Conservation (phyloP, 106 monocot species). For the Dioscorea dumetorum region DNA sequence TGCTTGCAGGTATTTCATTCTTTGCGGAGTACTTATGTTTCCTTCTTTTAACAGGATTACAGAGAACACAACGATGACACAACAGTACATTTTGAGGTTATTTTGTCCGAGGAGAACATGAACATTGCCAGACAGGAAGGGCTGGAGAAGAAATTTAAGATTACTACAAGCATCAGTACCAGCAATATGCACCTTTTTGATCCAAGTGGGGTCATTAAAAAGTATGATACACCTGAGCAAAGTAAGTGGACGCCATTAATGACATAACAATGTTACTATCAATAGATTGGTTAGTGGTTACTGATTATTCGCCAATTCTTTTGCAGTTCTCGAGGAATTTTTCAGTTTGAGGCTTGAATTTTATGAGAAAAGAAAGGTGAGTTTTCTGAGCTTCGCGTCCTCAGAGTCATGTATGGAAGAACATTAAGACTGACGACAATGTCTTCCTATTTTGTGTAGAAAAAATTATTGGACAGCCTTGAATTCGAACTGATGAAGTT, state of each 20-base stretch:
- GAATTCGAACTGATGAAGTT: slow-evolving; percentile 68
- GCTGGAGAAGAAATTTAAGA: slow-evolving; percentile 82
- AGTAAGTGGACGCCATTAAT: slow-evolving; percentile 34
- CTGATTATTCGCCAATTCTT: background rate
- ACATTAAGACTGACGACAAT: background rate
- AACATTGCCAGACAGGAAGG: slow-evolving; percentile 66
- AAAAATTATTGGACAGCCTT: slow-evolving; percentile 49
- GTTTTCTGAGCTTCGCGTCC: background rate
- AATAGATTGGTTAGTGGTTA: background rate
- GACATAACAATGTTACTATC: background rate
- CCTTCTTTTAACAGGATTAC: slow-evolving; percentile 42
- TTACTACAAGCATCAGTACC: slow-evolving; percentile 68
- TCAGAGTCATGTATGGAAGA: background rate
- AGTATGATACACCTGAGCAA: slow-evolving; percentile 82
- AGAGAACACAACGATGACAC: slow-evolving; percentile 68
- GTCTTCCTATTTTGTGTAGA: slow-evolving; percentile 24
- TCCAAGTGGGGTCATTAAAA: slow-evolving; percentile 66
- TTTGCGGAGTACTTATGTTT: no score
- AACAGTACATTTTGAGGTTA: slow-evolving; percentile 70
- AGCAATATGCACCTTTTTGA: slow-evolving; percentile 99
- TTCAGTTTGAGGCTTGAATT: slow-evolving; percentile 53
- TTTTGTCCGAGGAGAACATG: slow-evolving; percentile 73
- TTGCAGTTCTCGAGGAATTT: slow-evolving; percentile 83
- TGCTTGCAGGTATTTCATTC: no score
- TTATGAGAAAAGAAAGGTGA: slow-evolving; percentile 88